Evolutionary conservation across 2,329 filamentous ascomycete species (phyloP).

Genomic region (Madurella fahalii): DNA sequence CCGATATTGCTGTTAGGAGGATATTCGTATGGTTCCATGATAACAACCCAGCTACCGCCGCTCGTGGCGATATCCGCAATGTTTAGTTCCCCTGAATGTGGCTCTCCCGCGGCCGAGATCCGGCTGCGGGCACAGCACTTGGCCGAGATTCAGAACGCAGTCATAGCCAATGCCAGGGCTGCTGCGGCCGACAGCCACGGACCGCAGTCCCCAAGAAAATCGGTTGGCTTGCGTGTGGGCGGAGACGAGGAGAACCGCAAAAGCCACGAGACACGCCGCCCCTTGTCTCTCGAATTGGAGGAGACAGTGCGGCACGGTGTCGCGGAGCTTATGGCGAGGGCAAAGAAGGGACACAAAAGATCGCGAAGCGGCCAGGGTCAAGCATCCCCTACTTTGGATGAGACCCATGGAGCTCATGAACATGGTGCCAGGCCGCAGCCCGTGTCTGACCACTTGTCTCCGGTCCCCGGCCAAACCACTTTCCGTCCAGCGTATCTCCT

Average conservation of each 20-base stretch:
- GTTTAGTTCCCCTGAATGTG: conserved; percentile 51
- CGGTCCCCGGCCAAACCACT: conserved; percentile 32
- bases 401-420: neutral
- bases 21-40: conserved; percentile 86
- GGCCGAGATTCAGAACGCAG: conserved; percentile 56
- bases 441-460: conserved; percentile 23
- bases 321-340: conserved; percentile 44
- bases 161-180: conserved; percentile 37
- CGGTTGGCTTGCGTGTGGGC: conserved; percentile 45
- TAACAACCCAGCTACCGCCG: conserved; percentile 69
- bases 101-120: conserved; percentile 63
- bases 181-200: conserved; percentile 29
- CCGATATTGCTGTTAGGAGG: conserved; percentile 62
- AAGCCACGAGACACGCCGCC: conserved; percentile 37
- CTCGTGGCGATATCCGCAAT: conserved; percentile 54
- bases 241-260: conserved; percentile 44
- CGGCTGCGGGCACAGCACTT: conserved; percentile 64
- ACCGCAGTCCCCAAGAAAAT: conserved; percentile 31
- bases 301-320: conserved; percentile 46
- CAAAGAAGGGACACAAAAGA: conserved; percentile 30
- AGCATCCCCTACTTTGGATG: conserved; percentile 20
- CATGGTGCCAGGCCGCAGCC: conserved; percentile 22
- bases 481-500: conserved; percentile 55
- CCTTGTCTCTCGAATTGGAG: conserved; percentile 43
- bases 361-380: neutral